These are phyloP conservation scores for Huiozyma naganishii DNA, from an alignment of 805 yeast genomes.

Conservation along the genomic window DNA sequence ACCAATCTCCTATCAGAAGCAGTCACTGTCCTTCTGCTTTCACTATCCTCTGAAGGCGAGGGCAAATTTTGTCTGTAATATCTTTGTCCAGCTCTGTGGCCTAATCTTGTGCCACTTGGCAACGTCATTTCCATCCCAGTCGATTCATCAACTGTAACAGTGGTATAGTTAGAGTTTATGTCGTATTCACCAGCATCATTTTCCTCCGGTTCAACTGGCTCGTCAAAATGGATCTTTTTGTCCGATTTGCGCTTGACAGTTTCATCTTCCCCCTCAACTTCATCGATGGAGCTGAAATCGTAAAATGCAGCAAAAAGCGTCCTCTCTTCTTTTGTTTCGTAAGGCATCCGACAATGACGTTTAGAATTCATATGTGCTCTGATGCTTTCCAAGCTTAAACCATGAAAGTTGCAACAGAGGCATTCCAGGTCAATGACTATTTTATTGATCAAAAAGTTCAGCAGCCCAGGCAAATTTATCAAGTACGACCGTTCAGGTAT, in stretches of 20 bases:
- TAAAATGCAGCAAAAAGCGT: slow-evolving; percentile 70
- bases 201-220: slow-evolving; percentile 21
- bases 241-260: slow-evolving; percentile 12
- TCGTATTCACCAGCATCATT: not conserved
- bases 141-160: not conserved
- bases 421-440: slow-evolving; percentile 79
- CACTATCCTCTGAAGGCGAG: slow-evolving; percentile 32
- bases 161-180: not conserved
- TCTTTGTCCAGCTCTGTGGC: slow-evolving; percentile 69
- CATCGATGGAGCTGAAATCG: slow-evolving; percentile 65
- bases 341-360: slow-evolving; percentile 83
- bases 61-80: slow-evolving; percentile 57
- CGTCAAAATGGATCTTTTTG: slow-evolving; percentile 24
- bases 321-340: slow-evolving; percentile 70
- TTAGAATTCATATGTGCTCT: slow-evolving; percentile 82
- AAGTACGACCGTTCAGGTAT: slow-evolving; percentile 74
- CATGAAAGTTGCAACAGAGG: slow-evolving; percentile 71
- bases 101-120: slow-evolving; percentile 70
- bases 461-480: slow-evolving; percentile 56
- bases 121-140: slow-evolving; percentile 44
- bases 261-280: slow-evolving; percentile 19
- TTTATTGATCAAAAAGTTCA: slow-evolving; percentile 68
- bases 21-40: slow-evolving; percentile 64
- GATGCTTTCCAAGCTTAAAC: slow-evolving; percentile 73
- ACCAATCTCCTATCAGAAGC: slow-evolving; percentile 60